Evolutionary conservation across 805 yeast species (phyloP).

Genomic region (Sugiyamaella valdiviana): DNA sequence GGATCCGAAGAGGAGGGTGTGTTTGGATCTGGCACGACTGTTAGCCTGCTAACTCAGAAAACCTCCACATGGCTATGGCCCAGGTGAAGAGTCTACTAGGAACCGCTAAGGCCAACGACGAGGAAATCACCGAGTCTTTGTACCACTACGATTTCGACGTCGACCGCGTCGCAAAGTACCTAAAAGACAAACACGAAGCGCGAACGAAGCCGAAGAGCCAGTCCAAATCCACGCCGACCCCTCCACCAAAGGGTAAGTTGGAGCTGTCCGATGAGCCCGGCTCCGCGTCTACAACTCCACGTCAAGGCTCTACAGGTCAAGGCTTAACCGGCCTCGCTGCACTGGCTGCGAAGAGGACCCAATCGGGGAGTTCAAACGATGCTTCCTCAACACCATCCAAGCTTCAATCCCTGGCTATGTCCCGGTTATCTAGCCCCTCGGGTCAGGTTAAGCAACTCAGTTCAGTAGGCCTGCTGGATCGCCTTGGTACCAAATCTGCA

Average conservation of each 20-base stretch:
- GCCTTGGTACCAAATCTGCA: not conserved
- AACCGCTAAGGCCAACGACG: slow-evolving; percentile 41
- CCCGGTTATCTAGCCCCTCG: not conserved
- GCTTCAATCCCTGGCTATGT: not conserved
- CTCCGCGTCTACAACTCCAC: not conserved
- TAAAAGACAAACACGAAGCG: slow-evolving; percentile 29
- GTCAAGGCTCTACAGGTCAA: slow-evolving; percentile 15
- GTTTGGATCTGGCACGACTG: slow-evolving; percentile 1
- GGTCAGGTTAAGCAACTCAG: not conserved
- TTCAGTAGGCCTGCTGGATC: not conserved
- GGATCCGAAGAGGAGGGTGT: slow-evolving; percentile 25
- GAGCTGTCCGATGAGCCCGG: not conserved
- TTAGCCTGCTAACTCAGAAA: slow-evolving; percentile 12
- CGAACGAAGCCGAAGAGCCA: slow-evolving; percentile 11
- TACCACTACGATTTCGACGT: slow-evolving; percentile 55
- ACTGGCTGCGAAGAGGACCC: not conserved
- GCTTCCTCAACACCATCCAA: not conserved
- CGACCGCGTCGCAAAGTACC: slow-evolving; percentile 45
- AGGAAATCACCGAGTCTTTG: slow-evolving; percentile 50
- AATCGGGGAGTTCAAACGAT: no score
- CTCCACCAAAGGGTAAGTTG: not conserved
- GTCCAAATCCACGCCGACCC: not conserved
- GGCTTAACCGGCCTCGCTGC: slow-evolving; percentile 12
- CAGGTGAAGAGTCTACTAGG: slow-evolving; percentile 20
- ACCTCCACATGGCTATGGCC: slow-evolving; percentile 21